Evolutionary conservation across 805 yeast species (phyloP).

Genomic region (Candida xyloterini): DNA sequence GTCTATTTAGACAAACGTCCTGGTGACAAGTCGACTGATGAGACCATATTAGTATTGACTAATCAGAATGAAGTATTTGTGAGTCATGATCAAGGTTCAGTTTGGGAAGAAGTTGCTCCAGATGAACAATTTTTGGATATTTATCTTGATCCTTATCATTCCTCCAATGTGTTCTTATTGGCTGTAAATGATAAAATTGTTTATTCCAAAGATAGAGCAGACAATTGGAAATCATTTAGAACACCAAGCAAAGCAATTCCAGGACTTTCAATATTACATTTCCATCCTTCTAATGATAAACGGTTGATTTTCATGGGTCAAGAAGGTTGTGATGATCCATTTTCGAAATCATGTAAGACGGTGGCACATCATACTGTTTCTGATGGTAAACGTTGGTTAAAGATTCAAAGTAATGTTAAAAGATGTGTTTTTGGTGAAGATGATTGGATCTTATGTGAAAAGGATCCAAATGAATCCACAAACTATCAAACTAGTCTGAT

Average conservation of each 20-base stretch:
- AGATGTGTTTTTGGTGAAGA: constrained; percentile 64
- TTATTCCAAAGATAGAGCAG: constrained; percentile 66
- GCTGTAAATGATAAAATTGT: constrained; percentile 51
- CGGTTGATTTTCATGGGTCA: constrained; percentile 69
- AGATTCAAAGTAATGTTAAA: constrained; percentile 51
- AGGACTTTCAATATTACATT: constrained; percentile 46
- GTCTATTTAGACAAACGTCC: constrained; percentile 55
- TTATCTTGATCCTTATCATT: constrained; percentile 51
- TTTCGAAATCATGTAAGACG: constrained; percentile 47
- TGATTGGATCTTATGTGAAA: constrained; percentile 61
- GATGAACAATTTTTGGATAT: constrained; percentile 49
- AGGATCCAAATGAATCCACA: constrained; percentile 37
- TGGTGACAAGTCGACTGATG: constrained; percentile 44
- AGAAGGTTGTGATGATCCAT: constrained; percentile 50
- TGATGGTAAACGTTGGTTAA: constrained; percentile 62
- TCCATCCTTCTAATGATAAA: constrained; percentile 59
- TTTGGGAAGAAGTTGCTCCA: constrained; percentile 47
- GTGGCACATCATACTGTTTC: constrained; percentile 61
- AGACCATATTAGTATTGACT: constrained; percentile 63
- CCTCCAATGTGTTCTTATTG: constrained; percentile 52
- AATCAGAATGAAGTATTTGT: constrained; percentile 53
- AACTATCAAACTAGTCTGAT: constrained; percentile 34
- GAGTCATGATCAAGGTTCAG: constrained; percentile 67
- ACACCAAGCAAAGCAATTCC: constrained; percentile 53
- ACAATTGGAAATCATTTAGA: constrained; percentile 47